Base-by-base conservation (phyloP, 2,329 filamentous ascomycete species). In the Hortaea werneckii region DNA sequence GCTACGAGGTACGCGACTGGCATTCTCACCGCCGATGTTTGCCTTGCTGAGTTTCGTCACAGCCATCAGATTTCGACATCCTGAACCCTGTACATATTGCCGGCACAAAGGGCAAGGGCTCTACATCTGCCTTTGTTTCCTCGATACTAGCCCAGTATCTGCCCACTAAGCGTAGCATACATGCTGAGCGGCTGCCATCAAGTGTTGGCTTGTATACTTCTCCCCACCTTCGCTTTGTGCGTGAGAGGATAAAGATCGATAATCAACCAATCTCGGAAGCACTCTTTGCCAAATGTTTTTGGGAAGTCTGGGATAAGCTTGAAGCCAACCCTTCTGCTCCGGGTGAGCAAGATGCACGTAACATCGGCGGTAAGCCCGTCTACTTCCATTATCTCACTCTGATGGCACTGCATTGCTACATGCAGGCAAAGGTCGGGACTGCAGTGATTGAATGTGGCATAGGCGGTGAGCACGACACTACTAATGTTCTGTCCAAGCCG, bases 81-180 rank as follows among this genome's bases (percentile, higher is more conserved):
- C 59, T 83, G 50, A 82, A 77, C 48, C 69, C 75, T 54, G 79
- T 96, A 50, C 90, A 96, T 62, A 80, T 96, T 40, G 86, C 90
- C 1, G 90, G 90, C 9, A 95, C 89, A 4, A 96, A 95, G 65
- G 90, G 90, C 49, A 96, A 95, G 65, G 89, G 89, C 37, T 92
- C 86, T 2, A 88, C 87, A 0, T 87, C 85, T 53, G 84, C 89
- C 7, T 90, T 89, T 63, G 77, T 87, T 13, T 87, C 87, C 10
- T 82, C 82, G 2, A 85, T 94, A 51, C 72, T 95, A n/a, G 68
- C 73, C 3, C 77, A 82, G 55, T 82, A 83, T 59, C 64, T 71
- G 2, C 60, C 67, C 2, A 57, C 70, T 58, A 59, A 58, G 45
- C 45, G 51, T 10, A 63, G 59, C 49, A 60, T 61, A 29, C 53